These are phyloP conservation scores for Sugiyamaella smithiae DNA, from an alignment of 805 yeast species.

Conservation along the genomic window DNA sequence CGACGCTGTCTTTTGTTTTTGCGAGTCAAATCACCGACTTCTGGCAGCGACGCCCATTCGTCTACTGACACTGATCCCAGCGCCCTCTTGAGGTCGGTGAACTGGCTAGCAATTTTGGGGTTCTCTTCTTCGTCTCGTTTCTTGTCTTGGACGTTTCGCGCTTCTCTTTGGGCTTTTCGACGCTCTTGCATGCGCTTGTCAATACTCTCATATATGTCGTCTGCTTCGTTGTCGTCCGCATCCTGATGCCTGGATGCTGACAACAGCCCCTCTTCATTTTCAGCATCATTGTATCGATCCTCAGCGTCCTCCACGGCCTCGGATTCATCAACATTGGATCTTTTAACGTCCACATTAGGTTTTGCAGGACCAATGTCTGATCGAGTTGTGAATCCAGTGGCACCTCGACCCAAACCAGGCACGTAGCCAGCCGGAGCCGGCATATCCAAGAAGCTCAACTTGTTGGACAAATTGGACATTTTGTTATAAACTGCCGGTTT, in stretches of 20 bases:
- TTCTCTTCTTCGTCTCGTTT: conserved; percentile 28
- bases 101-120: conserved; percentile 48
- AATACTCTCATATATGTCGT: conserved; percentile 59
- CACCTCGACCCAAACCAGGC: conserved; percentile 94
- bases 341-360: conserved; percentile 37
- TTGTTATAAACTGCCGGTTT: too few species aligned
- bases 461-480: conserved; percentile 1
- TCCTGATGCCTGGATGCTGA: conserved; percentile 31
- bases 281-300: conserved; percentile 32
- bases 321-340: conserved; percentile 27
- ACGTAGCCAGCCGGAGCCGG: conserved; percentile 87
- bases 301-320: conserved; percentile 31
- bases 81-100: conserved; percentile 64
- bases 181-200: conserved; percentile 49
- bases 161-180: conserved; percentile 28
- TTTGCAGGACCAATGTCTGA: conserved; percentile 63
- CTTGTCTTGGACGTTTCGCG: conserved; percentile 26
- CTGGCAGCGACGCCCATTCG: conserved; percentile 83
- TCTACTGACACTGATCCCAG: conserved; percentile 57
- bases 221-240: conserved; percentile 77
- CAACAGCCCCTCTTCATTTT: conserved; percentile 36
- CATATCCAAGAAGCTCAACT: conserved; percentile 62
- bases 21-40: conserved; percentile 82
- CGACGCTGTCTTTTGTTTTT: conserved; percentile 69
- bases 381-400: conserved; percentile 85